Conservation (phyloP, 495 filamentous ascomycete species). For the Aspergillus conjunctus region DNA sequence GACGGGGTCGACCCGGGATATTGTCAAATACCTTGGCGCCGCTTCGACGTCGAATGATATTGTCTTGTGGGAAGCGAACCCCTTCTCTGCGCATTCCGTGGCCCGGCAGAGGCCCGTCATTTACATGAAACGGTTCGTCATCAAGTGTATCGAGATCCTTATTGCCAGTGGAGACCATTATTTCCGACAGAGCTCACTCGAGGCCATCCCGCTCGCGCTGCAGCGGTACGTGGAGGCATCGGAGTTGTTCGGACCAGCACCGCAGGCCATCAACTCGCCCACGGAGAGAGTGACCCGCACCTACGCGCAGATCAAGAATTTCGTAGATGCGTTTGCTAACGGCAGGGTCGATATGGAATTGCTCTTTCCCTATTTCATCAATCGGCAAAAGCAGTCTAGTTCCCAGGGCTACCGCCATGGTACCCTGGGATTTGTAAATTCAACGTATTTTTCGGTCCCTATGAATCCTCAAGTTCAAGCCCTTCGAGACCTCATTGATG, state of each 20-base stretch:
- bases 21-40: background rate
- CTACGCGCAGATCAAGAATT: background rate
- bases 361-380: background rate
- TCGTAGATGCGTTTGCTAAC: background rate
- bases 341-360: background rate
- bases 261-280: background rate
- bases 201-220: background rate
- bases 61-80: background rate
- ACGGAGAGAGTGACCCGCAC: background rate
- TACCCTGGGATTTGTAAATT: background rate
- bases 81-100: constrained; percentile 27
- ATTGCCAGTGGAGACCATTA: constrained; percentile 36
- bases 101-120: constrained; percentile 31
- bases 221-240: background rate
- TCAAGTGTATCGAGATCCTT: constrained; percentile 41
- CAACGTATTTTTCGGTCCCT: constrained; percentile 13
- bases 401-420: background rate
- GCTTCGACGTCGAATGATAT: background rate
- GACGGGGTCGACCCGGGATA: background rate
- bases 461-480: constrained; percentile 22
- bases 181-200: constrained; percentile 28
- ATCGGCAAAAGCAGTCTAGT: background rate
- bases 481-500: constrained; percentile 29
- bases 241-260: background rate
- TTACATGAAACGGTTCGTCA: constrained; percentile 38